Percentiles rank a stretch among this genome's conserved stretches.
Evolutionary conservation across 805 yeast genomes (phyloP).

Genomic region (Wickerhamomyces tratensis): DNA sequence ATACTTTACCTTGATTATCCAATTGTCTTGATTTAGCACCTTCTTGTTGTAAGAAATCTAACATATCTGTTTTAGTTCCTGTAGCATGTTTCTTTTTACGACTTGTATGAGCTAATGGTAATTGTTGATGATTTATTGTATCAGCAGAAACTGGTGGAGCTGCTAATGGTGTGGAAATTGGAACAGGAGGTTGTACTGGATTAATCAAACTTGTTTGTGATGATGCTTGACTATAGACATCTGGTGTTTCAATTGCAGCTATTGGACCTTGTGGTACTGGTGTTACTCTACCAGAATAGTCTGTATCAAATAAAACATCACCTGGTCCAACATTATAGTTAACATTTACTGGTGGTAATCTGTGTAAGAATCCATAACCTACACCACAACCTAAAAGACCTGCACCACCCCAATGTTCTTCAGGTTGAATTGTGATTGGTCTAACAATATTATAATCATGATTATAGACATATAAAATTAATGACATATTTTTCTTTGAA

Average conservation of each 20-base stretch:
- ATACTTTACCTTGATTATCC: slow-evolving; percentile 22
- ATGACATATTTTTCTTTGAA: slow-evolving; percentile 33
- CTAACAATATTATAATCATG: slow-evolving; percentile 79
- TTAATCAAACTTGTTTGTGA: neutral
- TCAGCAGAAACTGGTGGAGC: neutral
- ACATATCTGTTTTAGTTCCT: slow-evolving; percentile 20
- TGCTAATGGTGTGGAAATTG: neutral
- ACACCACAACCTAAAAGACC: slow-evolving; percentile 91
- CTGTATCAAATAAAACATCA: slow-evolving; percentile 27
- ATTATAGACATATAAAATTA: slow-evolving; percentile 71
- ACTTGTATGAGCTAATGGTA: neutral
- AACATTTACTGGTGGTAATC: slow-evolving; percentile 63
- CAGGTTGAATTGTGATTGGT: slow-evolving; percentile 73
- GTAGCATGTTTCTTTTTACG: neutral
- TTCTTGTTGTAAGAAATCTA: slow-evolving; percentile 32
- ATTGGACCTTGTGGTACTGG: neutral
- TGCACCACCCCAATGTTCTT: slow-evolving; percentile 70
- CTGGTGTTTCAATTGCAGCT: neutral
- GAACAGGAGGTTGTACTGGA: neutral
- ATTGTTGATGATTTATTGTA: neutral
- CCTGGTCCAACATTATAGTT: slow-evolving; percentile 27
- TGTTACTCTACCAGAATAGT: neutral
- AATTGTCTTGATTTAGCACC: slow-evolving; percentile 28
- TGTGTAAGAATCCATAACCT: slow-evolving; percentile 84
- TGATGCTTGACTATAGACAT: neutral